Conservation (phyloP, 2,329 filamentous ascomycete species). For the Dactylellina cionopaga region DNA sequence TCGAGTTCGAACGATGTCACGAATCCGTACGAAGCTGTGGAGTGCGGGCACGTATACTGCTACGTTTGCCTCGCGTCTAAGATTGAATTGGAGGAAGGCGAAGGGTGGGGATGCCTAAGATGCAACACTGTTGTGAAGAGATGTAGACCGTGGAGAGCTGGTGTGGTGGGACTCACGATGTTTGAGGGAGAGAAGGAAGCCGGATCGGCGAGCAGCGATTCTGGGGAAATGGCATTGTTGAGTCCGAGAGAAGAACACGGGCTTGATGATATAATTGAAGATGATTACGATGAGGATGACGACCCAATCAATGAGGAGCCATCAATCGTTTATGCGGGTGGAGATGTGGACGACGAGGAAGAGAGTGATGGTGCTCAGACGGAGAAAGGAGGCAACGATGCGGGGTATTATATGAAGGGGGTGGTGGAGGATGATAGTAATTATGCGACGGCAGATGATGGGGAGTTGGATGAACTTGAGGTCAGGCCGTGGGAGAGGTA, state of each 20-base stretch:
- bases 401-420: conserved; percentile 57
- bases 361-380: conserved; percentile 52
- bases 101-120: conserved; percentile 89
- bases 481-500: conserved; percentile 43
- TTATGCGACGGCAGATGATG: conserved; percentile 47
- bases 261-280: conserved; percentile 58
- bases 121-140: conserved; percentile 85
- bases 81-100: conserved; percentile 89
- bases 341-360: conserved; percentile 52
- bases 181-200: conserved; percentile 59
- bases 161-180: conserved; percentile 74
- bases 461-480: conserved; percentile 39
- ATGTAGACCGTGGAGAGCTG: conserved; percentile 90
- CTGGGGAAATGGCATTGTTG: conserved; percentile 65
- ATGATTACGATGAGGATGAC: conserved; percentile 56
- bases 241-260: conserved; percentile 55
- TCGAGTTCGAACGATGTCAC: conserved; percentile 87
- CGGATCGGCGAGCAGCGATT: conserved; percentile 68
- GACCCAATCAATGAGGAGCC: conserved; percentile 47
- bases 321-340: conserved; percentile 43
- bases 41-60: conserved; percentile 93
- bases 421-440: conserved; percentile 52
- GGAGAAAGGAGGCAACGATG: conserved; percentile 52
- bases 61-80: conserved; percentile 93
- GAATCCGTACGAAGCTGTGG: conserved; percentile 90